Percentiles rank a stretch among this genome's conserved stretches.
These are phyloP conservation scores for Phaeotremella skinneri DNA, from an alignment of 768 basidiomycete genomes.

Conservation along the genomic window DNA sequence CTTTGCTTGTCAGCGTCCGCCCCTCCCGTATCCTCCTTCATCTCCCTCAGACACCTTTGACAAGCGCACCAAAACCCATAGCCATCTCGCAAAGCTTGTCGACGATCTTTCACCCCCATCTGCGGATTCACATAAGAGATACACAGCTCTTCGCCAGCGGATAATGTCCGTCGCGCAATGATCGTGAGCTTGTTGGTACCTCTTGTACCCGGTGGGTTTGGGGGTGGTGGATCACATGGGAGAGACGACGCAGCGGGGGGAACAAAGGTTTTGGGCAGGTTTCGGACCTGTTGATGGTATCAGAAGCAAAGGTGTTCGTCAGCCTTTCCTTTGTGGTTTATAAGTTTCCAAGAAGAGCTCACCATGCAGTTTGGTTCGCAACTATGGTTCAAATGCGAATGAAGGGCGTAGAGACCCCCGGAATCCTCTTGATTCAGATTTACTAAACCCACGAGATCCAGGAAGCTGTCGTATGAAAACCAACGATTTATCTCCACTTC, in stretches of 20 bases:
- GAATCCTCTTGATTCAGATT: conserved; percentile 81
- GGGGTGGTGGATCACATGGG: conserved; percentile 30
- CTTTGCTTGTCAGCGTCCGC: no score
- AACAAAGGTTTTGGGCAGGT: conserved; percentile 35
- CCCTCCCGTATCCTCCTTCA: conserved; percentile 18
- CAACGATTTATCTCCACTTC: conserved; percentile 60
- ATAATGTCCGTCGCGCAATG: conserved; percentile 65
- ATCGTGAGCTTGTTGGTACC: conserved; percentile 60
- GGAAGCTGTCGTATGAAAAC: conserved; percentile 74
- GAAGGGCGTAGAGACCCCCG: conserved; percentile 78
- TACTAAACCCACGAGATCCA: conserved; percentile 71
- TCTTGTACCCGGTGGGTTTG: conserved; percentile 64
- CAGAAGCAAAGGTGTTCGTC: conserved; percentile 47
- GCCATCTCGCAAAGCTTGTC: conserved; percentile 45
- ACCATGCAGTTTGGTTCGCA: conserved; percentile 78
- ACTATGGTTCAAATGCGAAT: conserved; percentile 83
- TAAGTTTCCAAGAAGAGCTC: conserved; percentile 1
- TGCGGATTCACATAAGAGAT: conserved; percentile 73
- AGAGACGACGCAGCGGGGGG: conserved; percentile 20
- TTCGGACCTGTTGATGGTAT: conserved; percentile 54
- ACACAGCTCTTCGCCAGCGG: conserved; percentile 68
- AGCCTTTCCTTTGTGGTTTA: no score
- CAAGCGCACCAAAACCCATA: conserved; percentile 61
- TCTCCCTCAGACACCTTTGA: conserved; percentile 65
- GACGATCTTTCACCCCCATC: conserved; percentile 26